Evolutionary conservation across 768 basidiomycete genomes (phyloP).

Genomic region (Suillus variegatus): DNA sequence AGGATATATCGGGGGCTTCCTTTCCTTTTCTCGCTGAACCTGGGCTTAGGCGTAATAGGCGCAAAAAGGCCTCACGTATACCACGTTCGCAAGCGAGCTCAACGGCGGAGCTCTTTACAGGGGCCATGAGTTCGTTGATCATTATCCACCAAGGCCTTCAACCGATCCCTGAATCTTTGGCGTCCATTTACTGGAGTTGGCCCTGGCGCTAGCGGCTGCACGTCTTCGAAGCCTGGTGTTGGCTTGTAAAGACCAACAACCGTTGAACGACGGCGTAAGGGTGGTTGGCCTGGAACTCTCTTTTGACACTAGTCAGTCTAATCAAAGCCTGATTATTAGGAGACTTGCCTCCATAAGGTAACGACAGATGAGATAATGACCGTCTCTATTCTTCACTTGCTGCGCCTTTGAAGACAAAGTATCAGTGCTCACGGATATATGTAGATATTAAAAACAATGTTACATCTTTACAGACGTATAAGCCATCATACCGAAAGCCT

Average conservation of each 20-base stretch:
- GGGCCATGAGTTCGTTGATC: too few species aligned
- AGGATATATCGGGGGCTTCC: not conserved
- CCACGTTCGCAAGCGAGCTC: not conserved
- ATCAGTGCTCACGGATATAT: not conserved
- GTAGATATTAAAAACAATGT: not conserved
- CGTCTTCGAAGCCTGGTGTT: not conserved
- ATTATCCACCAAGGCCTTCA: too few species aligned
- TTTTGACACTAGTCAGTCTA: conserved; percentile 3
- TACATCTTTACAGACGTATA: conserved; percentile 28
- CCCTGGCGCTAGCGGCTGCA: not conserved
- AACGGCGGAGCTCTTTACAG: not conserved
- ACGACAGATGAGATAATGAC: conserved; percentile 23
- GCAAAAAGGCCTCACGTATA: not conserved
- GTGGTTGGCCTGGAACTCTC: conserved; percentile 31
- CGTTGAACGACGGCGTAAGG: conserved; percentile 16
- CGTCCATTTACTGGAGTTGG: not conserved
- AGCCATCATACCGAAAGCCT: conserved; percentile 32
- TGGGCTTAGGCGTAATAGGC: not conserved
- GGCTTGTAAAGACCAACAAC: not conserved
- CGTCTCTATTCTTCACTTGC: conserved; percentile 16
- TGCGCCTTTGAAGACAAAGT: conserved; percentile 17
- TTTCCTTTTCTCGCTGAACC: not conserved
- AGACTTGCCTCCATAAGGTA: conserved; percentile 25
- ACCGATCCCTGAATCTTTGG: not conserved
- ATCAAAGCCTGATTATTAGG: not conserved